Conservation (phyloP, 805 yeast species). For the Peterozyma toletana region DNA sequence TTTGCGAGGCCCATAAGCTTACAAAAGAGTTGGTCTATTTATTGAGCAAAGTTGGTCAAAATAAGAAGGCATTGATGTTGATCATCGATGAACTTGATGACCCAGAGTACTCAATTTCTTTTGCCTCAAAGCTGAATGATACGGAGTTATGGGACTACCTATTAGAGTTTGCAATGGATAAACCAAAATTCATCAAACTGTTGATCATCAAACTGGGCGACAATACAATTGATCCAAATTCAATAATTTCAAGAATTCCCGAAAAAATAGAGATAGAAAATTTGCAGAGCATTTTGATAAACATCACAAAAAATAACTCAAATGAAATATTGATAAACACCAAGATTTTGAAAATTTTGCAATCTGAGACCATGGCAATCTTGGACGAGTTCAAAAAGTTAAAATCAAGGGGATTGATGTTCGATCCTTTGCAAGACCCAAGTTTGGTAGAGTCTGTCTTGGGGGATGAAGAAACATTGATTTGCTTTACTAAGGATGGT, state of each 20-base stretch:
- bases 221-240: conserved; percentile 53
- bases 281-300: conserved; percentile 49
- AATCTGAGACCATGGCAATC: conserved; percentile 37
- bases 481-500: too few species aligned
- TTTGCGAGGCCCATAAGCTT: conserved; percentile 48
- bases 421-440: conserved; percentile 13
- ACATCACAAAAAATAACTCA: conserved; percentile 59
- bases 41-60: conserved; percentile 77
- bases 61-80: conserved; percentile 63
- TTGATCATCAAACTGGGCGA: conserved; percentile 64
- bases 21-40: conserved; percentile 74
- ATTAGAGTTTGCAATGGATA: conserved; percentile 59
- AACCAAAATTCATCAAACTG: conserved; percentile 72
- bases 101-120: conserved; percentile 73
- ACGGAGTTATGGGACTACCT: conserved; percentile 76
- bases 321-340: conserved; percentile 44
- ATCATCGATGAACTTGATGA: conserved; percentile 74
- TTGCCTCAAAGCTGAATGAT: conserved; percentile 64
- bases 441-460: too few species aligned
- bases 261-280: conserved; percentile 56
- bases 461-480: too few species aligned
- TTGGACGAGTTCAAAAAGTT: conserved; percentile 21
- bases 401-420: conserved; percentile 24
- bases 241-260: conserved; percentile 61
- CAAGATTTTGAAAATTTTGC: conserved; percentile 47